Evolutionary conservation across 2,329 filamentous ascomycete species (phyloP), one percentile per base, ranked within the genome.

Genomic region (Aspergillus phoenicis): DNA sequence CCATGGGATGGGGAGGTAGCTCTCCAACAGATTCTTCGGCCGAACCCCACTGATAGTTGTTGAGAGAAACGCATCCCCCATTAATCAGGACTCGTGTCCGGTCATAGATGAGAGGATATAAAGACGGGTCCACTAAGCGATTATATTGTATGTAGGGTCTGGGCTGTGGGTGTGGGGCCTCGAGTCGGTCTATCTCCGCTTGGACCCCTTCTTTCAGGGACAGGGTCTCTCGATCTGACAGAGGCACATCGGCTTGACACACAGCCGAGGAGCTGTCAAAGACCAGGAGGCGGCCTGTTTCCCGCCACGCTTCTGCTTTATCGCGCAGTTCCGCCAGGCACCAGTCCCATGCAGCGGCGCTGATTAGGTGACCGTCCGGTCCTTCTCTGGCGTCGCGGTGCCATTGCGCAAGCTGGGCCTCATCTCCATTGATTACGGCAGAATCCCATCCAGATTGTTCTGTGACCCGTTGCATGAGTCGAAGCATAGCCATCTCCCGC

Each of bases 401-500:
- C 59, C 59, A 60, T 38, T 60, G 47, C 59, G 52, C 47, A 2
- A 60, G 26, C 17, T 24, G 41, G 22, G 45, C 8, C 30, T 45
- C 53, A 60, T 60, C 53, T 13, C 6, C 5, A 20, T 57, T 36
- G 24, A 57, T 7, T 13, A 56, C 4, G 5, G 24, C 56, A 2
- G 20, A 36, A 36, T 55, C 49, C 43, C 61, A 63, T 3, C 33
- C 43, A 30, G 43, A 26, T 11, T 58, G n/a, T 24, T 63, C 61
- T 0, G 59, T 63, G 45, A 61, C 48, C 24, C 49, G 38, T 61
- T 57, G 51, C 51, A 63, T 63, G 13, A 61, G n/a, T 48, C 61
- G 55, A 8, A 63, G 55, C 61, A 63, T 63, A 6, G 55, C 59
- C 36, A 63, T 61, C 55, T 61, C 61, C 2, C 61, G 55, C 38